A percentile compares a stretch with the other conserved stretches of the same genome.
phyloP scores from a whole-genome alignment of 768 basidiomycete genomes.

The Daedaleopsis sinensis region DNA sequence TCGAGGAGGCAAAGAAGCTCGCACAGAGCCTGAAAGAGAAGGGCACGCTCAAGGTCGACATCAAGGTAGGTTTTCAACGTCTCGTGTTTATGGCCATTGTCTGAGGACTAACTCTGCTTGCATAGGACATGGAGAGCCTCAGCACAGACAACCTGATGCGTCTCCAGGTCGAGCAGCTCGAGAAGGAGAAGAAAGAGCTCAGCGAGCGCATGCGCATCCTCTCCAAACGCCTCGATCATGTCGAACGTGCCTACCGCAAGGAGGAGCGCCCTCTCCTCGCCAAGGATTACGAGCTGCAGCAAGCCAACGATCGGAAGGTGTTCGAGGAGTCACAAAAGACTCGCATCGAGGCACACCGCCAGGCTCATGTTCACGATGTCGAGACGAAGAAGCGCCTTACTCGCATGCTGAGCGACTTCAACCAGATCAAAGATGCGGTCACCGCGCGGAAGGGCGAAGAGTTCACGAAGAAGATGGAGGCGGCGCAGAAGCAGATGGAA shows the following conservation, averaged over 20 bases:
- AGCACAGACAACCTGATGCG: slow-evolving; percentile 87
- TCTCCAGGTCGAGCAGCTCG: slow-evolving; percentile 92
- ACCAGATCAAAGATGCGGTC: slow-evolving; percentile 52
- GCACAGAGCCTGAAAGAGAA: slow-evolving; percentile 82
- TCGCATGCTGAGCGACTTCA: slow-evolving; percentile 75
- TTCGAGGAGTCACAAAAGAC: slow-evolving; percentile 64
- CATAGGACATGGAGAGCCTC: slow-evolving; percentile 77
- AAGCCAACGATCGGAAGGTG: slow-evolving; percentile 70
- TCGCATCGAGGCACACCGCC: slow-evolving; percentile 56
- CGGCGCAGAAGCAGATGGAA: slow-evolving; percentile 69
- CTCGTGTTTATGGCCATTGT: neutral
- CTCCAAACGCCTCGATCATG: slow-evolving; percentile 90
- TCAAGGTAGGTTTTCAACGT: slow-evolving; percentile 51
- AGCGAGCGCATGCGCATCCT: slow-evolving; percentile 80
- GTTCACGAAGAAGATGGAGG: slow-evolving; percentile 58
- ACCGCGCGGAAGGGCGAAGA: slow-evolving; percentile 64
- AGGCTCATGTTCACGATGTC: slow-evolving; percentile 66
- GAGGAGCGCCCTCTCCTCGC: slow-evolving; percentile 87
- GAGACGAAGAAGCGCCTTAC: slow-evolving; percentile 74
- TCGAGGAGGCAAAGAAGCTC: slow-evolving; percentile 87
- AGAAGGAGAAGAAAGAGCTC: slow-evolving; percentile 93
- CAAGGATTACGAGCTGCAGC: slow-evolving; percentile 86
- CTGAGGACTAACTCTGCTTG: neutral
- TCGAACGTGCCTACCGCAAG: slow-evolving; percentile 93
- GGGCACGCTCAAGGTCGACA: slow-evolving; percentile 71